Base-by-base conservation (phyloP, 1,139 yeast genomes). In the Geotrichum cucujoidarum region DNA sequence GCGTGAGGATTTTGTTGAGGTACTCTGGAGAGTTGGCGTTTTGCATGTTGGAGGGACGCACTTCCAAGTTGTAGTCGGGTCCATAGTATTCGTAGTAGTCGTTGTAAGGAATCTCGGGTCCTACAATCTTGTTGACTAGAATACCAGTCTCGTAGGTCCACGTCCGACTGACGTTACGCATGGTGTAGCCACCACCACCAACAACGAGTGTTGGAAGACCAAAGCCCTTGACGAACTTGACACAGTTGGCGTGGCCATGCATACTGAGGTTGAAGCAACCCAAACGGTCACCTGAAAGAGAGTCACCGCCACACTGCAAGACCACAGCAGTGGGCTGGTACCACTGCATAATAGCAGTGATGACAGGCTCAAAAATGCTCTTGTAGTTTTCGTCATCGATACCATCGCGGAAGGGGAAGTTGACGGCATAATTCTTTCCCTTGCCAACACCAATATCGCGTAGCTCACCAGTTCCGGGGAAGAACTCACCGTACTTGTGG, bases 131-230 rank as follows among this genome's bases (percentile, higher is more conserved):
- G 60, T 88, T 85, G 60, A 88, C 90, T 57, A 90, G 73, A 50
- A 92, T 71, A 17, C 97, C 96, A 3, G 96, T 83, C 69, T 92
- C 98, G 63, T 77, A 90, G 36, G 96, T 82, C 98, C 98, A 92
- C 7, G 96, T 83, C 60, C 97, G 76, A 30, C 96, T 89, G 41
- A 92, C 98, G 65, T 92, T 92, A 66, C 97, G 77, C 85, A 92
- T 92, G 16, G 97, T 92, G 68, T 92, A 92, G 29, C 98, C 98
- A 59, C 98, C 98, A 47, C 98, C 98, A 38, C 98, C 98, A 18
- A 92, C 76, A 18, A 90, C 95, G 74, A 92, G 75, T 74, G 89
- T 76, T 13, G 97, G 98, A 48, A 89, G 72, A 49, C 88, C 88
- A 65, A 90, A 87, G 32, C 87, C 78, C 66, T 88, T 88, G 56